A percentile compares a stretch with the other conserved stretches of the same genome.
Conservation (phyloP, 176 grass and related monocot genomes). For the Cenchrus purpureus region DNA sequence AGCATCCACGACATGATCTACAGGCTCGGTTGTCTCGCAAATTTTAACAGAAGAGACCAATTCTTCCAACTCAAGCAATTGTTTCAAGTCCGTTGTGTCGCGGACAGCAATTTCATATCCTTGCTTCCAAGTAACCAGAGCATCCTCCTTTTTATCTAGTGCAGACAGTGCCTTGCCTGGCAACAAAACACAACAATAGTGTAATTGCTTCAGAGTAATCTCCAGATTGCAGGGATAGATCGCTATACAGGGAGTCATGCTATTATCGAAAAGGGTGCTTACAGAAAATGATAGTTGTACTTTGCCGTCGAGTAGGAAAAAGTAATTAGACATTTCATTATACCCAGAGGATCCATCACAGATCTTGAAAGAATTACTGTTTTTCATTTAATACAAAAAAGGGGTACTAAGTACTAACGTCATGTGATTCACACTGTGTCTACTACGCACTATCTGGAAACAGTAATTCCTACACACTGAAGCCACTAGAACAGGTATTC, state of each 20-base stretch:
- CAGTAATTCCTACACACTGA: neutral
- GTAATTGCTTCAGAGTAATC: neutral
- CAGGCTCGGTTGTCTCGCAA: conserved; percentile 41
- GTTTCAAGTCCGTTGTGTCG: conserved; percentile 85
- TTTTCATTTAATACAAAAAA: neutral
- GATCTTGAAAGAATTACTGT: neutral
- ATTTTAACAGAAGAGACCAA: conserved; percentile 68
- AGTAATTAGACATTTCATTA: neutral
- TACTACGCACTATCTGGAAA: neutral
- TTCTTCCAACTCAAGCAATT: conserved; percentile 89
- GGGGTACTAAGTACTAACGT: neutral
- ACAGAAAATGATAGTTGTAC: neutral
- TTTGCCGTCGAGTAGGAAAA: neutral
- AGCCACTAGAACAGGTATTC: neutral
- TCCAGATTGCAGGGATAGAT: neutral
- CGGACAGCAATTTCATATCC: conserved; percentile 80
- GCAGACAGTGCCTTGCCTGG: conserved; percentile 82
- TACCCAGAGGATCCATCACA: neutral
- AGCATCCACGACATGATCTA: conserved; percentile 52
- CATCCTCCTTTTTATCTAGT: conserved; percentile 82
- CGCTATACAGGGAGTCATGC: neutral
- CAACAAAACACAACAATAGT: conserved; percentile 21
- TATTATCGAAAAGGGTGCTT: neutral
- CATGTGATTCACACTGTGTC: conserved; percentile 1
- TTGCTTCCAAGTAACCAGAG: conserved; percentile 78